phyloP scores from a whole-genome alignment of 768 basidiomycete genomes.

The Phaffia tasmanica region DNA sequence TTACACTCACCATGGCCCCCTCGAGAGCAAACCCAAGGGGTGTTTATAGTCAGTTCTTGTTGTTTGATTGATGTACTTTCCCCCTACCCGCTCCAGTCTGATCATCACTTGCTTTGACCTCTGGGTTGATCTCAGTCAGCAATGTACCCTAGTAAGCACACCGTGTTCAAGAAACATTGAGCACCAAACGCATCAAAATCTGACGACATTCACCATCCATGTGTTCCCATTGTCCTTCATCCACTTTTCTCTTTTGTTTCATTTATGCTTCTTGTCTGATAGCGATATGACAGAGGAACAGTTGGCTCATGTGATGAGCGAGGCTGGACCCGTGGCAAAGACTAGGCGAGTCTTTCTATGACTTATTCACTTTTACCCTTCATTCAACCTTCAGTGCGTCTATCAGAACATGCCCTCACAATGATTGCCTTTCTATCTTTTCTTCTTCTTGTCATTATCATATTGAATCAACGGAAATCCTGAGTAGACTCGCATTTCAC shows the following conservation, averaged over 20 bases:
- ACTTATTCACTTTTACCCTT: neutral
- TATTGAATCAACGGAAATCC: no score
- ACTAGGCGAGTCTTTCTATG: slow-evolving; percentile 33
- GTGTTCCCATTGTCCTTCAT: neutral
- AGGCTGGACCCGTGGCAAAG: slow-evolving; percentile 37
- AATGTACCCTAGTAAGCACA: slow-evolving; percentile 32
- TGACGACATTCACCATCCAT: neutral
- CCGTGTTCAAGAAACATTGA: neutral
- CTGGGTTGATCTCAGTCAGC: slow-evolving; percentile 23
- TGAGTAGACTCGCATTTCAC: slow-evolving; percentile 37
- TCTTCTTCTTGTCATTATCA: neutral
- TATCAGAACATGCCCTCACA: neutral
- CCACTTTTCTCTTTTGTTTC: neutral
- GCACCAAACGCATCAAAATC: slow-evolving; percentile 15
- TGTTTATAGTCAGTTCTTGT: slow-evolving; percentile 7
- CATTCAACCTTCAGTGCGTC: neutral
- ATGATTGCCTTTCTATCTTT: neutral
- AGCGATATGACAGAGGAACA: slow-evolving; percentile 40
- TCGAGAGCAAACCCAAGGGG: slow-evolving; percentile 2
- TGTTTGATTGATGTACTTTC: neutral
- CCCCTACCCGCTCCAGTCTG: neutral
- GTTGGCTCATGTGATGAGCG: slow-evolving; percentile 35
- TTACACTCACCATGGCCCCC: slow-evolving; percentile 1
- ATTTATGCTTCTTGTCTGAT: neutral
- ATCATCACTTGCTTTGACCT: neutral